These are phyloP conservation scores for Orbilia oligospora DNA, from an alignment of 2,329 filamentous ascomycete genomes.

Conservation along the genomic window DNA sequence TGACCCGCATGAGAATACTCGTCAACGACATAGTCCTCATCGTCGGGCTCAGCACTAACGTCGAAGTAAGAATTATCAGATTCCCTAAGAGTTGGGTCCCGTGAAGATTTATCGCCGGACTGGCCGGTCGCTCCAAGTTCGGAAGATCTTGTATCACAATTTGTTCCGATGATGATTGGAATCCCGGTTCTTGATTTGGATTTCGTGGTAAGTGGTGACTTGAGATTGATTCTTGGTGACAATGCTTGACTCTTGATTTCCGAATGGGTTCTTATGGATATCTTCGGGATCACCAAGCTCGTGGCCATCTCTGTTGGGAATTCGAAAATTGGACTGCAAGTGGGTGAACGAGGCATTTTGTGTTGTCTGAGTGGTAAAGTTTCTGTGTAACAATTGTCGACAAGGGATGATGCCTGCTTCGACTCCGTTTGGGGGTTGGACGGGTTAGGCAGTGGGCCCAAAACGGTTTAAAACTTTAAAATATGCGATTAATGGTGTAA, in stretches of 20 bases:
- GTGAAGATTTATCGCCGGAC: neutral
- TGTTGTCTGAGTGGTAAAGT: neutral
- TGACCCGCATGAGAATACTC: neutral
- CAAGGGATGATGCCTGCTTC: neutral
- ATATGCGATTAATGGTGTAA: no score
- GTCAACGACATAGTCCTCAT: conserved; percentile 2
- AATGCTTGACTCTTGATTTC: neutral
- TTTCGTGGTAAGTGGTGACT: neutral
- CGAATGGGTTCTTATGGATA: neutral
- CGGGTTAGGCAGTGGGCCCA: neutral
- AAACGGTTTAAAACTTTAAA: neutral
- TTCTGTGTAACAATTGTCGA: neutral
- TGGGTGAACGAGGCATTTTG: conserved; percentile 5
- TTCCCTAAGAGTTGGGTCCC: neutral
- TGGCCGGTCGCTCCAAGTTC: neutral
- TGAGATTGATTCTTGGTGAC: neutral
- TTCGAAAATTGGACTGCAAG: neutral
- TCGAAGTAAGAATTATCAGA: conserved; percentile 2
- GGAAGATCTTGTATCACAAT: neutral
- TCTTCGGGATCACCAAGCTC: neutral
- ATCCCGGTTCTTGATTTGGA: conserved; percentile 3
- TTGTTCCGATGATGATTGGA: conserved; percentile 1
- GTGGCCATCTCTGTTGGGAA: neutral
- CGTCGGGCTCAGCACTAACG: neutral
- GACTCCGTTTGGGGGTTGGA: neutral